phyloP scores from a whole-genome alignment of 2,329 filamentous ascomycete species.

The Aspergillus tubingensis region DNA sequence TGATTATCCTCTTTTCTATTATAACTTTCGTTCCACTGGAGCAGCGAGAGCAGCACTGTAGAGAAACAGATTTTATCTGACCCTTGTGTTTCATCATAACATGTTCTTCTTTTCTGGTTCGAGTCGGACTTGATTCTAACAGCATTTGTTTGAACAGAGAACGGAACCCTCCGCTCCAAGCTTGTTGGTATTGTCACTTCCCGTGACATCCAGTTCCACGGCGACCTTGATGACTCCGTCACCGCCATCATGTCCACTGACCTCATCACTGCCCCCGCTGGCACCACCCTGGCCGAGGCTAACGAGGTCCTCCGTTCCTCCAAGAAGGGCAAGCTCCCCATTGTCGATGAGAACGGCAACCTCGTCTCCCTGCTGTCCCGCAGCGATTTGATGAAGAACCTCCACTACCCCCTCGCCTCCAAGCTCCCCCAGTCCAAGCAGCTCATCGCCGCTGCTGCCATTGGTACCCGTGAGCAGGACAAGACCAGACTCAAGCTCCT shows the following conservation, averaged over 20 bases:
- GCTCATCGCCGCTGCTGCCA: constrained; percentile 90
- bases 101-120: not conserved
- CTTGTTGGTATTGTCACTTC: constrained; percentile 97
- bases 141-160: constrained; percentile 60
- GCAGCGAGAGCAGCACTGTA: constrained; percentile 83
- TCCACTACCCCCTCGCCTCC: constrained; percentile 92
- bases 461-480: constrained; percentile 92
- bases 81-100: not conserved
- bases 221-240: constrained; percentile 69
- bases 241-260: constrained; percentile 94
- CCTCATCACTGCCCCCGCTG: constrained; percentile 80
- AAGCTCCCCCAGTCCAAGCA: constrained; percentile 98
- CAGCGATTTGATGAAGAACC: constrained; percentile 97
- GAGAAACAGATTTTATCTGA: constrained; percentile 64
- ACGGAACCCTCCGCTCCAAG: constrained; percentile 90
- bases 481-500: constrained; percentile 82
- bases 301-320: constrained; percentile 92
- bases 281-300: constrained; percentile 82
- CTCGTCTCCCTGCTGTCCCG: constrained; percentile 89
- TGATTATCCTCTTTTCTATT: constrained; percentile 61
- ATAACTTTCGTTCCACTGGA: constrained; percentile 99
- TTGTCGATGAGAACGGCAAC: constrained; percentile 80
- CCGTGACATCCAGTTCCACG: constrained; percentile 96
- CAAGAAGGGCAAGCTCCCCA: constrained; percentile 97
- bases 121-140: constrained; percentile 20